Conservation (phyloP, 768 basidiomycete species). For the Suillus placidus region DNA sequence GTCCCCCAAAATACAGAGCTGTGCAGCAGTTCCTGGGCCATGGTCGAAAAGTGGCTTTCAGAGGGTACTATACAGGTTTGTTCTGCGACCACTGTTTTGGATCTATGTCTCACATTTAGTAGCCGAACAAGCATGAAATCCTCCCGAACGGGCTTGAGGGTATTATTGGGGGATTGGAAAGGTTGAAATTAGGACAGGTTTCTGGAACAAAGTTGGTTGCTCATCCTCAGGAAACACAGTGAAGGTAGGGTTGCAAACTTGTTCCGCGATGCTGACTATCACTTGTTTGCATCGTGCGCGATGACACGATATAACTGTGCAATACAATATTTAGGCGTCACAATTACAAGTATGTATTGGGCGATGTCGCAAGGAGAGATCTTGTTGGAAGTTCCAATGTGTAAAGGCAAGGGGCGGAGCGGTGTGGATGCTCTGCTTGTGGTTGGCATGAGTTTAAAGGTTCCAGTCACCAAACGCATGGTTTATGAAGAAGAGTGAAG, state of each 20-base stretch:
- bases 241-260: constrained; percentile 8
- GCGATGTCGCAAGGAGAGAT: constrained; percentile 78
- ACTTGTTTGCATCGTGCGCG: no score
- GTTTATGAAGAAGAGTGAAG: constrained; percentile 58
- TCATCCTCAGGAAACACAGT: constrained; percentile 42
- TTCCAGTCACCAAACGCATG: constrained; percentile 91
- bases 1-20: constrained; percentile 20
- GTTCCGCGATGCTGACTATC: no score
- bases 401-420: constrained; percentile 60
- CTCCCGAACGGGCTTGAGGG: constrained; percentile 45
- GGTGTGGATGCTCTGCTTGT: constrained; percentile 86
- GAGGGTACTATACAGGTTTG: constrained; percentile 31
- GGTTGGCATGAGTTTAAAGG: constrained; percentile 85
- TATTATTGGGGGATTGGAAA: constrained; percentile 39
- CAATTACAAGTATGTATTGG: constrained; percentile 39
- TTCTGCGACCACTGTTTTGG: not conserved
- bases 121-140: constrained; percentile 46
- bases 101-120: constrained; percentile 9
- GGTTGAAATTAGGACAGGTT: constrained; percentile 38
- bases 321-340: no score
- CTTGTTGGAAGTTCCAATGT: constrained; percentile 61
- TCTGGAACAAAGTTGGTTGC: constrained; percentile 49
- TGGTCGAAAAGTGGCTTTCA: constrained; percentile 28
- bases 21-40: constrained; percentile 21
- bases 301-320: no score